Percentiles rank a stretch among this genome's conserved stretches.
Evolutionary conservation across 163 green algal genomes (phyloP).

Genomic region (Trebouxia gelatinosa): DNA sequence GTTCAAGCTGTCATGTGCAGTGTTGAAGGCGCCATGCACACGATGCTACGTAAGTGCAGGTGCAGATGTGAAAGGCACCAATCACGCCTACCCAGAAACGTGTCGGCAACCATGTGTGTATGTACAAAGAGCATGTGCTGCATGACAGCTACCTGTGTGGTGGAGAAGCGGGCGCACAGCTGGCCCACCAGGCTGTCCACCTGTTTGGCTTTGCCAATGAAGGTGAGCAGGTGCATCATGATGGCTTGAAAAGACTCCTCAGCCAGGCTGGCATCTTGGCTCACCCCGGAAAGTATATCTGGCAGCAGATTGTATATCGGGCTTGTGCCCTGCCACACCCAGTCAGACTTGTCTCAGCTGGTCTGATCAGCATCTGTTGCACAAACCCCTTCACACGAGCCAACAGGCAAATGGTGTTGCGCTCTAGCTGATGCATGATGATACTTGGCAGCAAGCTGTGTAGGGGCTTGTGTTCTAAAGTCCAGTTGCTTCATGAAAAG

Average conservation of each 20-base stretch:
- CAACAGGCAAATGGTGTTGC: no score
- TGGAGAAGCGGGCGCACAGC: constrained; percentile 72
- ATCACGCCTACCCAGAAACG: not conserved
- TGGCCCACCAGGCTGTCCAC: constrained; percentile 76
- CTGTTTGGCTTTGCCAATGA: constrained; percentile 88
- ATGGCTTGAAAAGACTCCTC: constrained; percentile 59
- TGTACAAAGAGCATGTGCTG: not conserved
- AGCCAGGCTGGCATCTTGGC: constrained; percentile 48
- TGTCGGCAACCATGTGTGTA: not conserved
- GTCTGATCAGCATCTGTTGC: no score
- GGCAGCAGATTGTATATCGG: constrained; percentile 91
- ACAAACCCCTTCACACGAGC: no score
- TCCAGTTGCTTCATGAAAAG: no score
- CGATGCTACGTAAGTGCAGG: not conserved
- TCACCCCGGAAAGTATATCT: constrained; percentile 85
- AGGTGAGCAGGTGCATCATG: constrained; percentile 65
- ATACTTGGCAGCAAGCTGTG: no score
- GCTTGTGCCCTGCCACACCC: constrained; percentile 48
- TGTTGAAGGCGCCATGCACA: no score
- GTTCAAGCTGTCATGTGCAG: no score
- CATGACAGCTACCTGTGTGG: constrained; percentile 32
- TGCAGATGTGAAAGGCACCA: not conserved
- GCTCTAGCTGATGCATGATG: no score
- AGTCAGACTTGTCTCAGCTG: no score
- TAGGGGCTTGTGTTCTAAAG: no score